Percentiles rank a stretch among this genome's conserved stretches.
phyloP scores from a whole-genome alignment of 192 early-diverging fungal species.

The Rhizophagus sp. region DNA sequence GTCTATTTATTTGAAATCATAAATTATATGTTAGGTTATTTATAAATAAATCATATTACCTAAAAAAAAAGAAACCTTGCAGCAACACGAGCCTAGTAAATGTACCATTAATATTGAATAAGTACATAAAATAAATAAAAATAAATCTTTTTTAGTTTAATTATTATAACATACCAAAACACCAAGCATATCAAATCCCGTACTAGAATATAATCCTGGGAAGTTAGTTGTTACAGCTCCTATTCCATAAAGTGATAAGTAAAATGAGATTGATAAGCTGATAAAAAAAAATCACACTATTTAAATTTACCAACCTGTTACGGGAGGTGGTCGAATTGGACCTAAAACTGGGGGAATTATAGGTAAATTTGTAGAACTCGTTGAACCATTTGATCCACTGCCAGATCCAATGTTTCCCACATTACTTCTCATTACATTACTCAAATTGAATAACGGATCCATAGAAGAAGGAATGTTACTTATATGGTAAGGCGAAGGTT shows the following conservation, averaged over 20 bases:
- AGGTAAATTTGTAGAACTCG: neutral
- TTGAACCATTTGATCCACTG: neutral
- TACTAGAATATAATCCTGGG: conserved; percentile 47
- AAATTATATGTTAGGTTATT: neutral
- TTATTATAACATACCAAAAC: conserved; percentile 32
- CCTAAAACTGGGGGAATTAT: neutral
- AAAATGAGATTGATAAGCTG: too few relatives aligned
- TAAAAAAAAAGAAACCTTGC: neutral
- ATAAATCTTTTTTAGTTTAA: neutral
- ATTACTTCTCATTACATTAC: conserved; percentile 1
- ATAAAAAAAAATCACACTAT: neutral
- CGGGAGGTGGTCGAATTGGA: neutral
- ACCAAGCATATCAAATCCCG: conserved; percentile 53
- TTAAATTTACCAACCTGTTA: neutral
- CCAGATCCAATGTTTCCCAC: neutral
- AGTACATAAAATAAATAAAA: neutral
- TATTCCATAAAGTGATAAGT: neutral
- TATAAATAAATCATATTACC: too few relatives aligned
- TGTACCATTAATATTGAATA: neutral
- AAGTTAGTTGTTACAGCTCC: conserved; percentile 22
- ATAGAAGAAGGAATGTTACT: conserved; percentile 18
- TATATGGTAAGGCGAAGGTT: conserved; percentile 23
- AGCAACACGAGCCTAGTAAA: conserved; percentile 18
- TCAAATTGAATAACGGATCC: conserved; percentile 21
- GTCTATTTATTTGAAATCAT: conserved; percentile 34